phyloP scores from a whole-genome alignment of 306 rosid genomes.

The Vigna nakashimae region DNA sequence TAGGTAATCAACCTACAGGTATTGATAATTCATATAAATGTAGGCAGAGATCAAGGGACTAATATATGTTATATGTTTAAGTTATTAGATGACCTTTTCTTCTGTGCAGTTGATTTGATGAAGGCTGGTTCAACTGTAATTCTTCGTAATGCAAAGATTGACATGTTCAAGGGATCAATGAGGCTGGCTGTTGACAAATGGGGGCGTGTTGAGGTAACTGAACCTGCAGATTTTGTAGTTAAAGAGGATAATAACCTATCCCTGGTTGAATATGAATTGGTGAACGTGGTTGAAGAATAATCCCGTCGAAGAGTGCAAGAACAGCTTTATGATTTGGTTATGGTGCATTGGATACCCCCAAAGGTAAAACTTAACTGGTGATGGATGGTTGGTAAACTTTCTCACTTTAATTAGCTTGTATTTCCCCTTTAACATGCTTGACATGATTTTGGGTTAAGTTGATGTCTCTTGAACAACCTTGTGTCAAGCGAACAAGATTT shows the following conservation, averaged over 20 bases:
- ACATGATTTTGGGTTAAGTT: slow-evolving; percentile 43
- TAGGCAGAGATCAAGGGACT: background rate
- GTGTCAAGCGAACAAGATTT: slow-evolving; percentile 33
- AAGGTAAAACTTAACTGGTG: slow-evolving; percentile 37
- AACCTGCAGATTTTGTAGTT: slow-evolving; percentile 48
- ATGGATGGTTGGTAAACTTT: slow-evolving; percentile 43
- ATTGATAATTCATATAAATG: background rate
- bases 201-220: slow-evolving; percentile 53
- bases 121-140: slow-evolving; percentile 40
- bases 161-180: slow-evolving; percentile 55
- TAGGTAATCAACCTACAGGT: background rate
- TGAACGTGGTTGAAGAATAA: slow-evolving; percentile 51
- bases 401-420: slow-evolving; percentile 43
- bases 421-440: slow-evolving; percentile 44
- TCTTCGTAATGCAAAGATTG: slow-evolving; percentile 39
- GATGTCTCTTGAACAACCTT: slow-evolving; percentile 31
- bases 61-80: background rate
- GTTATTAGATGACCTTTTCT: background rate
- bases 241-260: slow-evolving; percentile 57
- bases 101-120: slow-evolving; percentile 31
- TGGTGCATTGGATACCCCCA: slow-evolving; percentile 28
- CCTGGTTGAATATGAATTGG: slow-evolving; percentile 53
- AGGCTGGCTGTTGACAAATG: slow-evolving; percentile 54
- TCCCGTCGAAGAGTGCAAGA: slow-evolving; percentile 22
- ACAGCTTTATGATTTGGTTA: slow-evolving; percentile 15